Evolutionary conservation across 2,329 filamentous ascomycete genomes (phyloP), one percentile per base, ranked within the genome.

Genomic region (Penicillium sp.): DNA sequence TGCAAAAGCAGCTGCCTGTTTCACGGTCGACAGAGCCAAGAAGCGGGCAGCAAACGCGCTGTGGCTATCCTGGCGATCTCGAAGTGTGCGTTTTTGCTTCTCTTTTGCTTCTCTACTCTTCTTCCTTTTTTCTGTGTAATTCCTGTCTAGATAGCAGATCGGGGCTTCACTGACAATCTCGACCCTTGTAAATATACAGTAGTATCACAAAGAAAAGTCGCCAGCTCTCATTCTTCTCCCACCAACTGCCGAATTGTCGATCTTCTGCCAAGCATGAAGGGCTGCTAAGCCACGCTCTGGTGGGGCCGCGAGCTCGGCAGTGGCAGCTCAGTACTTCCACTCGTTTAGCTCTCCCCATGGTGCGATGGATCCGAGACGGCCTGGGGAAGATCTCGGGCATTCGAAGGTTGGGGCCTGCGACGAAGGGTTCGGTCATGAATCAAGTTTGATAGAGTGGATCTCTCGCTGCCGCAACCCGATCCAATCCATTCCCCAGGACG

Each of bases 1-100:
- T 50, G 48, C 32, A 46, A 61, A 61, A 60, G 55, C 34, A 51
- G 58, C 36, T 62, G 59, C 56, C 56, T 58, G 42, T 34, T 18
- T 17, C n/a, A 49, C 47, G 2, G 9, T 34, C 8, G 23, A 21
- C 42, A 46, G 8, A 33, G 58, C 58, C 56, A 59, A 59, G 58
- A 46, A 7, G 17, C 21, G 12, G 49, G 39, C 15, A 42, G 17
- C 24, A 21, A 29, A 8, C 3, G 6, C 10, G 10, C 15, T 42
- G 6, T 26, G 13, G 20, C 12, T 4, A 29, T 42, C 26, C 7
- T 2, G 15, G 17, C 12, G 24, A 30, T 42, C 15, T n/a, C 13
- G n/a, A 41, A 13, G 13, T 27, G 23, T 41, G 8, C 13, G 18
- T 5, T 20, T 7, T 29, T 15, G 29, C 13, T 32, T 10, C 29